Conservation (phyloP, 164 flowering plant species). For the Annona squamosa region DNA sequence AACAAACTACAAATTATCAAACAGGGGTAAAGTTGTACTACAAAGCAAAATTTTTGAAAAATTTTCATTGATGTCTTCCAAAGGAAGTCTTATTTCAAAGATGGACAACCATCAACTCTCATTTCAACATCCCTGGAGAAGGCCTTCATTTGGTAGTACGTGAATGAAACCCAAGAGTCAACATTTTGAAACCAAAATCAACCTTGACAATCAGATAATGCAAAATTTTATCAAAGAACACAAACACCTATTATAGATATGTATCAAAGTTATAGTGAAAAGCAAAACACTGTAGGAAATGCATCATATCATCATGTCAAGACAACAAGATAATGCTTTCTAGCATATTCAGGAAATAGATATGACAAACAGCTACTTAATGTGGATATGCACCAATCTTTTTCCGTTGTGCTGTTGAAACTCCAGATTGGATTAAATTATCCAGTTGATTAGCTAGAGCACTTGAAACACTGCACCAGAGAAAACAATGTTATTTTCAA, state of each 20-base stretch:
- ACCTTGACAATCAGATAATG: too few species aligned
- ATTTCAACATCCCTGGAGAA: neutral
- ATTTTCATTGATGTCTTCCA: neutral
- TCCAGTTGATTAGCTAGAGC: conserved; percentile 60
- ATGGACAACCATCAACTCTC: neutral
- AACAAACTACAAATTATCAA: neutral
- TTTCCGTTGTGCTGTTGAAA: conserved; percentile 61
- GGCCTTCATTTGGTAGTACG: too few species aligned
- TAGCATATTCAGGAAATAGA: neutral
- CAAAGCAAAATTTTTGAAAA: neutral
- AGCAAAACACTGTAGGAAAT: too few species aligned
- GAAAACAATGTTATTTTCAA: neutral
- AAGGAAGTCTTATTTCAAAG: neutral
- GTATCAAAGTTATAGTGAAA: too few species aligned
- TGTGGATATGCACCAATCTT: conserved; percentile 44
- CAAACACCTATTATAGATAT: too few species aligned
- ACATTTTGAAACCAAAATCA: too few species aligned
- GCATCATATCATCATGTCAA: neutral
- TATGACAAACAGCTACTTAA: neutral
- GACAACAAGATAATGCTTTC: conserved; percentile 1
- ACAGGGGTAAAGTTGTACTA: neutral
- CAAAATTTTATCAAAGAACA: too few species aligned
- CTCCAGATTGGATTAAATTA: conserved; percentile 60
- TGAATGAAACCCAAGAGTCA: too few species aligned
- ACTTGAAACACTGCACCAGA: conserved; percentile 49